Conservation (phyloP, 768 basidiomycete genomes). For the Thelephora aurantiotincta region DNA sequence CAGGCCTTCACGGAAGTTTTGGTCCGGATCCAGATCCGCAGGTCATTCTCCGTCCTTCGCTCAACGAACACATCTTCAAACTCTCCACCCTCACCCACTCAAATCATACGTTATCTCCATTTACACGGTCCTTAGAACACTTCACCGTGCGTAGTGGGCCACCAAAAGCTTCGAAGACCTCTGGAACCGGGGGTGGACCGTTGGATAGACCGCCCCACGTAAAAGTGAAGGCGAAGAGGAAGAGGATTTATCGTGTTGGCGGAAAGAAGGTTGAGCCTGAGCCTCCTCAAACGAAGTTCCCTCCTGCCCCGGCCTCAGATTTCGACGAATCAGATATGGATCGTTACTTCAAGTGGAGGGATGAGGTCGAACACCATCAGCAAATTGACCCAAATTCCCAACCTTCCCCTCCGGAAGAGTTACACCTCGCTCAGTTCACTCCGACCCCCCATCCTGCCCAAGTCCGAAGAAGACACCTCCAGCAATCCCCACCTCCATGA, state of each 20-base stretch:
- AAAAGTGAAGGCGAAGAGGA: slow-evolving; percentile 57
- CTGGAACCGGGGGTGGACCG: slow-evolving; percentile 18
- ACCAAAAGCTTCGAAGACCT: slow-evolving; percentile 26
- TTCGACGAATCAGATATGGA: slow-evolving; percentile 67
- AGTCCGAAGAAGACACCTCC: slow-evolving; percentile 5
- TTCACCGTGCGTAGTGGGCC: slow-evolving; percentile 88
- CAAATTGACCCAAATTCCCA: too few relatives aligned
- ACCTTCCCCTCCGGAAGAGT: too few relatives aligned
- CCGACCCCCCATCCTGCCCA: slow-evolving; percentile 15
- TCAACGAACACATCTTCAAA: slow-evolving; percentile 70
- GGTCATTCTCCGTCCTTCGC: slow-evolving; percentile 47
- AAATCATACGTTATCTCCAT: slow-evolving; percentile 89
- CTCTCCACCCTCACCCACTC: slow-evolving; percentile 76
- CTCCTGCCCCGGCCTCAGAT: slow-evolving; percentile 28
- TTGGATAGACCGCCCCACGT: slow-evolving; percentile 30
- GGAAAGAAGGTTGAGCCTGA: slow-evolving; percentile 15
- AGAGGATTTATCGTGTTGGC: slow-evolving; percentile 55
- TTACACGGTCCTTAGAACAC: slow-evolving; percentile 80
- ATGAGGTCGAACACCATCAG: slow-evolving; percentile 13
- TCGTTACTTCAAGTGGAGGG: slow-evolving; percentile 43
- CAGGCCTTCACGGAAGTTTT: slow-evolving; percentile 15
- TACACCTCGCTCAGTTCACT: slow-evolving; percentile 4
- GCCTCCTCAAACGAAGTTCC: slow-evolving; percentile 1
- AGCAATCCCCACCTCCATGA: not conserved
- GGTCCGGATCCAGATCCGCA: slow-evolving; percentile 30